Evolutionary conservation across 352 stramenopile genomes (phyloP).

Genomic region (Pythium aphanidermatum): DNA sequence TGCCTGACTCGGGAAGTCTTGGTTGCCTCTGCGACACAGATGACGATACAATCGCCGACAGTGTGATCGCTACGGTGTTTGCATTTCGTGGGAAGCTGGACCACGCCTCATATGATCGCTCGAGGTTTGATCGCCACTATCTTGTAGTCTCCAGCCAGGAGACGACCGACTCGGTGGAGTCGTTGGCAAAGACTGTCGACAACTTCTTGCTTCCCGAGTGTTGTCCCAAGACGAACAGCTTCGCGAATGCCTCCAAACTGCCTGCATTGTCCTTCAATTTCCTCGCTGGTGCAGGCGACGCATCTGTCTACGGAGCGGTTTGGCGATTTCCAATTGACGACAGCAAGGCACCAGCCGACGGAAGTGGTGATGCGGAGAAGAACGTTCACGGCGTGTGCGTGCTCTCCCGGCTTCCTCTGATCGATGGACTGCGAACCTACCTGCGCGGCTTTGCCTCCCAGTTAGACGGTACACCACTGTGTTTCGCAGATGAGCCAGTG

Average conservation of each 20-base stretch:
- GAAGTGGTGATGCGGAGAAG: not conserved
- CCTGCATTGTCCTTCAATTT: conserved; percentile 49
- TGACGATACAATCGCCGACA: not conserved
- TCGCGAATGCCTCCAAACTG: conserved; percentile 1
- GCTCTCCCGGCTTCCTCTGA: conserved; percentile 42
- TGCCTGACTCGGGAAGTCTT: too few species aligned
- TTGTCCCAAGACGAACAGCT: conserved; percentile 4
- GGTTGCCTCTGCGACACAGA: not conserved
- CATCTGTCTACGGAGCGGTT: conserved; percentile 33
- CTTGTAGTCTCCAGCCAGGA: too few species aligned
- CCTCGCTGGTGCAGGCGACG: conserved; percentile 28
- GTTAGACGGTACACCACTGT: not conserved
- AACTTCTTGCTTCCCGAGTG: conserved; percentile 40
- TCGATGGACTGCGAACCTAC: conserved; percentile 44
- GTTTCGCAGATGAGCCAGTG: not conserved
- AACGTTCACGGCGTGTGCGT: conserved; percentile 36
- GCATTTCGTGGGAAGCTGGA: conserved; percentile 1
- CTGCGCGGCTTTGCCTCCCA: conserved; percentile 21
- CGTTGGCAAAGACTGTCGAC: conserved; percentile 24
- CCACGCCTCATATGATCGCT: not conserved
- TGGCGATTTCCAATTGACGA: conserved; percentile 19
- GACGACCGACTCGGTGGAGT: not conserved
- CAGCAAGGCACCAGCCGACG: not conserved
- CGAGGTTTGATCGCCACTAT: not conserved
- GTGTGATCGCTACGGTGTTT: conserved; percentile 17